Evolutionary conservation across 306 rosid genomes (phyloP), one percentile per base, ranked within the genome.

Genomic region (Canavalia gladiata): DNA sequence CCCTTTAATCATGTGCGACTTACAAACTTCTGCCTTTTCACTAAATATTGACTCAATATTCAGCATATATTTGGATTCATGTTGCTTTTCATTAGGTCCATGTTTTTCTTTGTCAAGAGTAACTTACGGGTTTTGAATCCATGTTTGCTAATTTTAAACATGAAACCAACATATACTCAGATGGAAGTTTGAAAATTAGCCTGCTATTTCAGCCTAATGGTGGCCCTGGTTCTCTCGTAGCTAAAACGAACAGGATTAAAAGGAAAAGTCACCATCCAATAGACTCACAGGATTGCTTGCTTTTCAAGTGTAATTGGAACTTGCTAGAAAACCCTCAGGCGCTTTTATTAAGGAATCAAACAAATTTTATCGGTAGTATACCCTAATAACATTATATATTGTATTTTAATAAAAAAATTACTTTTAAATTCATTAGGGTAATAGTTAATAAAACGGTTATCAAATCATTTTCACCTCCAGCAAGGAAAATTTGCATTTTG

Each of bases 1-100:
- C 42, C 69, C 7, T 65, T 78, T 2, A 7, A 52, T 35, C 65
- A 37, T 66, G 74, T 30, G 50, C 51, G 49, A 28, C 35, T n/a
- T 18, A 0, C 3, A 8, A 59, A 63, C 35, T 52, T 42, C 41
- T 52, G 37, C 39, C 59, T 64, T 18, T 68, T 59, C 60, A 35
- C 29, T 72, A 62, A 62, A 49, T 60, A 54, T n/a, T 28, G 29
- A 72, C 0, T 28, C 8, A 3, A 12, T 56, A 56, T 29, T 82
- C 39, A 2, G 8, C 11, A 18, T 18, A 18, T 18, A 18, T 18
- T 18, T 18, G 25, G 25, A 18, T 18, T 18, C 25, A 18, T 18
- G 25, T 18, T 18, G 25, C 25, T 18, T 18, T 18, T 18, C 25
- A 18, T 18, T 18, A 18, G 25, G 25, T 18, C 25, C 25, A 18